Conservation (phyloP, 805 yeast genomes). For the Wickerhamomyces subpelliculosus region DNA sequence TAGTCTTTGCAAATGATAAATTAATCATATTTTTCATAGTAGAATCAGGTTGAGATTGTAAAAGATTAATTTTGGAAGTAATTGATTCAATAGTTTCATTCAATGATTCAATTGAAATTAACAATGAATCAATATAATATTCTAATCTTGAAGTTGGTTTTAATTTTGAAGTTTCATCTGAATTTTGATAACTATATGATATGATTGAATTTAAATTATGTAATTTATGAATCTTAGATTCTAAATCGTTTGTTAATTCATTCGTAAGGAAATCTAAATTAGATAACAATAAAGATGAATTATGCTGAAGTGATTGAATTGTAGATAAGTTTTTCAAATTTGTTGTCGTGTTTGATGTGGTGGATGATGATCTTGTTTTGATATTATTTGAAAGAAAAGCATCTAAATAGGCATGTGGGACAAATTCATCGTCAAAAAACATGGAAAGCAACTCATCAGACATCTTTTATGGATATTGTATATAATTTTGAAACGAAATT, state of each 20-base stretch:
- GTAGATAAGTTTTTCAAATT: slow-evolving; percentile 18
- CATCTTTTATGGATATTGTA: too few species aligned
- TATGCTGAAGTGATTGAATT: slow-evolving; percentile 36
- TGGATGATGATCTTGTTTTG: too few species aligned
- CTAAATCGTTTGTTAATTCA: slow-evolving; percentile 49
- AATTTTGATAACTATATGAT: slow-evolving; percentile 29
- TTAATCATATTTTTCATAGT: slow-evolving; percentile 33
- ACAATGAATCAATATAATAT: slow-evolving; percentile 56
- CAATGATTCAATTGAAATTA: slow-evolving; percentile 50
- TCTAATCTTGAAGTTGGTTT: slow-evolving; percentile 51
- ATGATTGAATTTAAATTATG: slow-evolving; percentile 45
- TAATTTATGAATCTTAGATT: slow-evolving; percentile 39
- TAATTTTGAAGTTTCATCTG: slow-evolving; percentile 19
- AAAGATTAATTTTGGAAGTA: slow-evolving; percentile 19
- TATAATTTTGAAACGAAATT: too few species aligned
- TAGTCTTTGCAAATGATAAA: slow-evolving; percentile 37
- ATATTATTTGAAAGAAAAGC: slow-evolving; percentile 41
- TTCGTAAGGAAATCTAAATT: slow-evolving; percentile 59
- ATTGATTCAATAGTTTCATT: slow-evolving; percentile 36
- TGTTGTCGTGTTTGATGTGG: too few species aligned
- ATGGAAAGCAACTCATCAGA: slow-evolving; percentile 44
- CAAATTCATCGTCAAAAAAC: slow-evolving; percentile 64
- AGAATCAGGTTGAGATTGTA: slow-evolving; percentile 17
- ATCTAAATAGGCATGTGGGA: slow-evolving; percentile 59
- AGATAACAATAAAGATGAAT: slow-evolving; percentile 44